phyloP scores from a whole-genome alignment of 176 grass and related monocot species.

The Sorghum bicolor region Sorghum_bicolor_NCBIv3 NC_012876.2:59896001-59896500 shows the following conservation, averaged over 20 bases:
- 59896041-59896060: constrained; percentile 33
- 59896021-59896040: background rate
- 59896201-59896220: constrained; percentile 40
- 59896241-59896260: constrained; percentile 53
- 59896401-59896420: constrained; percentile 51
- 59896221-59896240: constrained; percentile 44
- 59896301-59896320: constrained; percentile 42
- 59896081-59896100: constrained; percentile 18
- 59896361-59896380: constrained; percentile 51
- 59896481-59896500: constrained; percentile 41
- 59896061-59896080: background rate
- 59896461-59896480: constrained; percentile 55
- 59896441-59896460: constrained; percentile 33
- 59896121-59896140: constrained; percentile 37
- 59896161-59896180: constrained; percentile 31
- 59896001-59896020: background rate
- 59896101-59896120: constrained; percentile 27
- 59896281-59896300: constrained; percentile 48
- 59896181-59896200: constrained; percentile 32
- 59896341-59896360: constrained; percentile 45
- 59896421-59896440: constrained; percentile 45
- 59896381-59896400: constrained; percentile 51
- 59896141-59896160: constrained; percentile 30
- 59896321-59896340: constrained; percentile 22
- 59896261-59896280: constrained; percentile 58